These are phyloP conservation scores for Coriolopsis trogii DNA, from an alignment of 1,284 basidiomycete species.

Conservation along the genomic window DNA sequence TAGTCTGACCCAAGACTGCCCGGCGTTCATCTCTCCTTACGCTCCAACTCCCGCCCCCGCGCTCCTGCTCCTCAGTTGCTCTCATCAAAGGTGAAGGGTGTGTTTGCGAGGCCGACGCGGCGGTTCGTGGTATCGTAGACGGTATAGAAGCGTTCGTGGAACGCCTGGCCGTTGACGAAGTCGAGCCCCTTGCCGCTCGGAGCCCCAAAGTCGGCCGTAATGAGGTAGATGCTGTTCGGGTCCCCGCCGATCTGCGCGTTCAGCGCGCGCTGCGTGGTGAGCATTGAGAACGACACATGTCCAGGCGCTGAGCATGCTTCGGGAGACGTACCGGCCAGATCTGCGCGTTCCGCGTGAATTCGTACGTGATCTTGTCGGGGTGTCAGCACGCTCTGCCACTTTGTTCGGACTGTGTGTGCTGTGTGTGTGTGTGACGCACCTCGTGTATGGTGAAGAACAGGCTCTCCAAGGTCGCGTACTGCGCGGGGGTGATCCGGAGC, in stretches of 20 bases:
- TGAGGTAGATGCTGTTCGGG: constrained; percentile 45
- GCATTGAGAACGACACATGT: no score
- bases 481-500: constrained; percentile 21
- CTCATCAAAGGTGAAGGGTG: constrained; percentile 36
- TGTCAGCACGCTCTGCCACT: neutral
- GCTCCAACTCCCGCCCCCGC: no score
- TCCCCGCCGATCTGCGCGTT: constrained; percentile 50
- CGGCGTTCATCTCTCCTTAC: no score
- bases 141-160: constrained; percentile 21
- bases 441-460: constrained; percentile 29
- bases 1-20: no score
- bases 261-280: no score
- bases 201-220: constrained; percentile 43
- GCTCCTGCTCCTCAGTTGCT: constrained; percentile 39
- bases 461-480: constrained; percentile 18
- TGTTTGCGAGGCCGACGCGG: constrained; percentile 44
- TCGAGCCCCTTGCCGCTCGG: constrained; percentile 33
- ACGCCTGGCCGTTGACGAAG: constrained; percentile 24
- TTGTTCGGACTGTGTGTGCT: no score
- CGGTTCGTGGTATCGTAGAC: constrained; percentile 33
- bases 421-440: constrained; percentile 30
- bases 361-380: constrained; percentile 6
- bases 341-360: constrained; percentile 14
- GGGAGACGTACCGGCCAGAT: constrained; percentile 12
- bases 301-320: no score